Conservation (phyloP, 768 basidiomycete species). For the Mycena amicta region DNA sequence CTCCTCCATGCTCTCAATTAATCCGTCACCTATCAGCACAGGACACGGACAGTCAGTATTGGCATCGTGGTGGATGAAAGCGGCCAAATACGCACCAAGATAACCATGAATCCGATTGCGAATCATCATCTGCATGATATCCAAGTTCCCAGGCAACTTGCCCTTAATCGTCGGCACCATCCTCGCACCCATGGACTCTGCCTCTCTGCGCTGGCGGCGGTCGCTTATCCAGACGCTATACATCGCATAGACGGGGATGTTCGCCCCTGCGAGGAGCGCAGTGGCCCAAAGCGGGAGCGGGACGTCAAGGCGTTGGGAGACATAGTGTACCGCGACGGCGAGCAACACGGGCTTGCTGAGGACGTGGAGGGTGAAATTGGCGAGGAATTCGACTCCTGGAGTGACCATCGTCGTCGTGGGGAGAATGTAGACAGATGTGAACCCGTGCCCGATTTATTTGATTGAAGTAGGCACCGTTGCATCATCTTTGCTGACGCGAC, state of each 20-base stretch:
- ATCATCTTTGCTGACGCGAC: too few species aligned
- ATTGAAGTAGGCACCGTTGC: too few species aligned
- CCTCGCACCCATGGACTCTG: constrained; percentile 28
- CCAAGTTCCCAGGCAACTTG: constrained; percentile 29
- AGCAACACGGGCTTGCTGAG: constrained; percentile 11
- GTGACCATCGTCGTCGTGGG: neutral
- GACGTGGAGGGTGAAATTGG: neutral
- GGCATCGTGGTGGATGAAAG: neutral
- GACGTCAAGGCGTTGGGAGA: neutral
- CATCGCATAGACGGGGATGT: constrained; percentile 8
- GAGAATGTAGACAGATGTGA: too few species aligned
- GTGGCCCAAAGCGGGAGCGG: constrained; percentile 7
- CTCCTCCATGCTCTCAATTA: constrained; percentile 5
- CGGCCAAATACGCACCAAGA: constrained; percentile 27
- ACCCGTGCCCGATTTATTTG: too few species aligned
- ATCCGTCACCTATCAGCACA: constrained; percentile 6
- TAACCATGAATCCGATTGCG: constrained; percentile 33
- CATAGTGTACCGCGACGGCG: constrained; percentile 9
- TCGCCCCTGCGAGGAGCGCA: constrained; percentile 4
- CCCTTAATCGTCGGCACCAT: constrained; percentile 22
- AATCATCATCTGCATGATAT: constrained; percentile 26
- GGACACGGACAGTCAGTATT: neutral
- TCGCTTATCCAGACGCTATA: constrained; percentile 1
- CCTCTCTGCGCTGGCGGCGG: constrained; percentile 11
- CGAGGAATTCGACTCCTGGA: constrained; percentile 14